Base-by-base conservation (phyloP, 805 yeast species). In the Barnettozyma sucrosica region DNA sequence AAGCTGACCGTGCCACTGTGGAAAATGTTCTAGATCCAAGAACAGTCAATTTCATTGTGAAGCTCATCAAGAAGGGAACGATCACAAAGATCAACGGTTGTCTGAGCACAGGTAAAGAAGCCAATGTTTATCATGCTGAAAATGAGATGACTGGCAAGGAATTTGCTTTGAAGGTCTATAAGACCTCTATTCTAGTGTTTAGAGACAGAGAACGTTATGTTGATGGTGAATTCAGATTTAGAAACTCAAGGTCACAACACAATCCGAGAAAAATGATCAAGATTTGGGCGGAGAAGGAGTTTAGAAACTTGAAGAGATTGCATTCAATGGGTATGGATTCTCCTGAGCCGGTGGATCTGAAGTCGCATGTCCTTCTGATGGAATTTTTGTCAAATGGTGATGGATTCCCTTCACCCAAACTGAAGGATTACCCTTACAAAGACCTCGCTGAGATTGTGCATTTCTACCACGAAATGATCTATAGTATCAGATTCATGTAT, bases 231-330 rank as follows among this genome's bases (percentile, higher is more conserved):
- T 92, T 80, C 66, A 72, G 99, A 47, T 93, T 93, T 68, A 72
- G 97, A 60, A 85, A 87, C 61, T 76, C 87, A 7, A 88, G 92
- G 57, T 79, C 81, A 36, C 89, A 87, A 58, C 89, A 89, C 55
- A 93, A 93, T 61, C 98, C 98, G 9, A 76, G 99, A 61, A 92
- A 92, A 62, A 92, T 93, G 97, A 96, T 93, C 52, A 89, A 88
- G 65, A 77, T 90, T 21, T 93, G 99, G 99, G 98, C 99, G 0
- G 99, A 93, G 64, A 93, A 93, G 62, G 99, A 93, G 68, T 92
- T 90, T 55, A 70, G 99, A 47, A 93, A 93, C 63, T 73, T 93
- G 65, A 92, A 88, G 64, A 76, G 99, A 61, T 72, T 93, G 19
- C 70, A 85, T 63, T 63, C 75, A 41, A 76, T 81, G 48, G 96